Evolutionary conservation across 345 rosid species (phyloP), one percentile per base, ranked within the genome.

Genomic region (Ceriops decandra): DNA sequence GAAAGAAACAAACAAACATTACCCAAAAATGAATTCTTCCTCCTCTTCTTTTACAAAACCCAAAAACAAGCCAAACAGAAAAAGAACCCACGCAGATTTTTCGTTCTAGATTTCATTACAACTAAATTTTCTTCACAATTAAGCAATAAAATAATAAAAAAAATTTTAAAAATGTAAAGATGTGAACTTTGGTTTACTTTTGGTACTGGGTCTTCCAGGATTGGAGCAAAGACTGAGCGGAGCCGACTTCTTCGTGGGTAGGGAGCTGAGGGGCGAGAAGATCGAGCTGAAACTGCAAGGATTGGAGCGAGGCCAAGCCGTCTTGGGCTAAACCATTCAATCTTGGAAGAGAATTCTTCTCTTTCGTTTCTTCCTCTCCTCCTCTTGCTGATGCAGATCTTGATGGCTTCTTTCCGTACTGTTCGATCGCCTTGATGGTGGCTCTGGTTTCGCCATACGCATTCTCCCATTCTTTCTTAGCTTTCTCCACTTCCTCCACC

Each of bases 231-330:
- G 79, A 60, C 64, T 81, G 84, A 16, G 96, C 84, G 7, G 92
- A 84, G 33, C 85, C 80, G 15, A 82, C 79, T 71, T 82, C 85
- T 13, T 86, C 86, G 26, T 77, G 75, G 49, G 86, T 72, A 27
- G 91, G 93, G 28, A 93, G 87, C 79, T 93, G 97, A 0, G 97
- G 96, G 0, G 96, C 84, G 5, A 91, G 92, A 36, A 91, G 95
- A 83, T 93, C 97, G 2, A 93, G 83, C 71, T 85, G 84, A 74
- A 87, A 91, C 59, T 83, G 89, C 64, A 91, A 81, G 7, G 96
- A 87, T 72, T 86, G 87, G 36, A 93, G 93, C 62, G 85, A 69
- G 74, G 91, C 86, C 74, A 76, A 71, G 6, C 80, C 72, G 27
- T 76, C 80, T 47, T 76, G 80, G 10, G 80, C 76, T 20, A 91